Base-by-base conservation (phyloP, 768 basidiomycete species). In the Brasilioporus rufonigricans region DNA sequence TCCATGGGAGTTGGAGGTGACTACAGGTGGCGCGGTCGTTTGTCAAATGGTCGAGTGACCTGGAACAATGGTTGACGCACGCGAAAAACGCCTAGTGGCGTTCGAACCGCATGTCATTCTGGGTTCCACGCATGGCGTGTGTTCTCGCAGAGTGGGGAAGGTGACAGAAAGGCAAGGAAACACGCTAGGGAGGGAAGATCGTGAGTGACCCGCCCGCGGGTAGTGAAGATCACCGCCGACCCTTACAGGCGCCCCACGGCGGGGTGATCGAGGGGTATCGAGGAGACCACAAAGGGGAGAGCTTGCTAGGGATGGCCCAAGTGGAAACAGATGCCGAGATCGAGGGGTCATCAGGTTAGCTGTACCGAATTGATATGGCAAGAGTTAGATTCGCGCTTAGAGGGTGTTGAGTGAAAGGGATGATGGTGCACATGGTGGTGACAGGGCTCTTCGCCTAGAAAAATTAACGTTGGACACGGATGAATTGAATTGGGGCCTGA, bases 21-120 rank as follows among this genome's bases (percentile, higher is more conserved):
- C 50, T 38, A 45, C 36, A n/a, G 46, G 53, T 49, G 51, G 50
- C 43, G 33, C 52, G 33, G 29, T 31, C 33, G 52, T 35, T 33
- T 45, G 50, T 50, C 53, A 6, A 61, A 26, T 21, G 23, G 40
- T 35, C 47, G 46, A 56, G 45, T 51, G 31, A 46, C 45, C 43
- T 44, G 57, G 61, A 32, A 43, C 40, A 58, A 65, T 36, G 2
- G 54, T 55, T 55, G 27, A 61, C 55, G 61, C 68, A 69, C 56
- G 67, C 67, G 66, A 70, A 41, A 63, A 59, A 60, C 55, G 63
- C 44, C 62, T 54, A 60, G 67, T 71, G 70, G 67, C 65, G 69
- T 63, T 38, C 44, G 47, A 23, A 48, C 60, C 59, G 31, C 49
- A 43, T 50, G 49, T 32, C 23, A 11, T 38, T 3, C 26, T 39